A percentile compares a stretch with the other conserved stretches of the same genome.
Conservation (phyloP, 2,329 filamentous ascomycete species). For the Pseudogymnoascus sp. region DNA sequence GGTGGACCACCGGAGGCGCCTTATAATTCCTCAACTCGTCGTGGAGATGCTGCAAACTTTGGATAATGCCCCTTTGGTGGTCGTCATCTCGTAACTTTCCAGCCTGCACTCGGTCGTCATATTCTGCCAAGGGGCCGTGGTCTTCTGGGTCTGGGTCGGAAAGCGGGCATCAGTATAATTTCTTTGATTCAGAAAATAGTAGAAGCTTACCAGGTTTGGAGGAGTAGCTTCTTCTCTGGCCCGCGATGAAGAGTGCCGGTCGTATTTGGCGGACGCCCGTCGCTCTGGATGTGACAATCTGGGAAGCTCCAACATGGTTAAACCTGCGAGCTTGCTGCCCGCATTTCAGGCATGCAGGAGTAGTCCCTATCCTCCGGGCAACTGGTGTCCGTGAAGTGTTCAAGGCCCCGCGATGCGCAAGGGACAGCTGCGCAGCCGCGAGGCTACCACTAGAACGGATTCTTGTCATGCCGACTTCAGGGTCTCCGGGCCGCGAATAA, state of each 20-base stretch:
- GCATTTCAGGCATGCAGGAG: background rate
- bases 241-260: background rate
- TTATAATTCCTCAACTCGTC: constrained; percentile 69
- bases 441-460: constrained; percentile 5
- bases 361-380: background rate
- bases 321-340: background rate
- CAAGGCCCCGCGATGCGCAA: background rate
- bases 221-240: constrained; percentile 1
- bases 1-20: constrained; percentile 67
- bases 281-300: background rate
- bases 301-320: background rate
- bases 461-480: constrained; percentile 2
- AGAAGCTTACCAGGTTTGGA: background rate
- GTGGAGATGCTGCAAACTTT: constrained; percentile 81
- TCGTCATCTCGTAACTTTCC: constrained; percentile 77
- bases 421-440: background rate
- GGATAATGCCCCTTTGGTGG: constrained; percentile 85
- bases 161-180: background rate
- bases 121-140: constrained; percentile 74
- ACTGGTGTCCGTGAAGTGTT: background rate
- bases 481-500: background rate
- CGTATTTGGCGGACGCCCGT: background rate
- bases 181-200: background rate
- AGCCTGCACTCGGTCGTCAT: constrained; percentile 69
- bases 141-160: constrained; percentile 21